Base-by-base conservation (phyloP, 495 filamentous ascomycete species). In the Penicillium manginii region DNA sequence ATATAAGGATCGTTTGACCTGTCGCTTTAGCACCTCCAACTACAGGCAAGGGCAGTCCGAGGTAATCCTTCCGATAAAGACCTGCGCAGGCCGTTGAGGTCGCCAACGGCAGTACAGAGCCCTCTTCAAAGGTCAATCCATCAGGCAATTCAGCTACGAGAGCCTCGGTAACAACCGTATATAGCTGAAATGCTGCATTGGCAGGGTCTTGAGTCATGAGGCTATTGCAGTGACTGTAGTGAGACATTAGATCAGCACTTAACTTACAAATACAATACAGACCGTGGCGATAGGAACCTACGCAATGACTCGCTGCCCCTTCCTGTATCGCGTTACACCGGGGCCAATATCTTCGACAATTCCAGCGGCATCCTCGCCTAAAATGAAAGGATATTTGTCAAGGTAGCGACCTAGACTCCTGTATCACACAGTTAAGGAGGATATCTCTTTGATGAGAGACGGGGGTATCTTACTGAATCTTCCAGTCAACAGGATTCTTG, bases 351-450 rank as follows among this genome's bases (percentile, higher is more conserved):
- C 79, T 8, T 68, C 73, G 4, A 88, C 73, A 4, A 73, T 68
- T 26, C 87, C 86, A 2, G 84, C 77, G 11, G 82, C 66, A 58
- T 90, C 86, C 40, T 59, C 60, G 33, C 86, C 86, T 3, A 86
- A 62, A 32, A 85, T 67, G 26, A 65, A 64, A 0, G 84, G 84
- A 52, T 78, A 86, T 7, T 68, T 70, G 3, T n/a, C n/a, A n/a
- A 68, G 47, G 32, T 66, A 63, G 5, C 70, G 15, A 40, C 62
- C 62, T 35, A 69, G 19, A n/a, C n/a, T n/a, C n/a, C n/a, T n/a
- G n/a, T n/a, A n/a, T n/a, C n/a, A n/a, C n/a, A n/a, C n/a, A n/a
- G n/a, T n/a, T n/a, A n/a, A n/a, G n/a, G n/a, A n/a, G n/a, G n/a
- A n/a, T n/a, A n/a, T n/a, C n/a, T n/a, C n/a, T n/a, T n/a, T n/a